Conservation (phyloP, 208 protist genomes). For the Crithidia fasciculata region DNA sequence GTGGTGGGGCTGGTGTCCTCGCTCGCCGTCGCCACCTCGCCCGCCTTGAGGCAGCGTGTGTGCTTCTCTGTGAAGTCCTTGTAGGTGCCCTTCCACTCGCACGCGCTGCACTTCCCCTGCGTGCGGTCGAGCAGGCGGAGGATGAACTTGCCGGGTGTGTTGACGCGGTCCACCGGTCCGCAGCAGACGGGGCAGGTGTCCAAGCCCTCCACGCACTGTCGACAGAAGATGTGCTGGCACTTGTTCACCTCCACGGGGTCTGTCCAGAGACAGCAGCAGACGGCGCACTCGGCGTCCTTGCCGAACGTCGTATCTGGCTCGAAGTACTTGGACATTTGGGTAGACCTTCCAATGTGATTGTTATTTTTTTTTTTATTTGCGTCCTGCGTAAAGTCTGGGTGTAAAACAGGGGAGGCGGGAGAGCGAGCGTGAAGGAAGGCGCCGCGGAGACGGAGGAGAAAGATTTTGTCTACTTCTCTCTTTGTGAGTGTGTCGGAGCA, state of each 20-base stretch:
- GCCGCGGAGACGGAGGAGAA: too few relatives aligned
- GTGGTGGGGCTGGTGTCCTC: conserved; percentile 4
- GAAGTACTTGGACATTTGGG: conserved; percentile 53
- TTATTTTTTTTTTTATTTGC: too few relatives aligned
- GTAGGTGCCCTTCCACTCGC: conserved; percentile 61
- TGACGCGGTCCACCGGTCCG: conserved; percentile 24
- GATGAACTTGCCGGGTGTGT: conserved; percentile 45
- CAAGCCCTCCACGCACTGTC: conserved; percentile 40
- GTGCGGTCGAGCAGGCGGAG: conserved; percentile 50
- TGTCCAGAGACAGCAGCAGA: conserved; percentile 52
- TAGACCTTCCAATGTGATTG: not conserved
- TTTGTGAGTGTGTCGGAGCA: too few relatives aligned
- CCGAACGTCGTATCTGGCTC: conserved; percentile 43
- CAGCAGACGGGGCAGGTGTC: conserved; percentile 58
- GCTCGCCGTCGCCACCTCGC: conserved; percentile 2
- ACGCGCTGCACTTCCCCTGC: conserved; percentile 53
- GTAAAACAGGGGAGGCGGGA: too few relatives aligned
- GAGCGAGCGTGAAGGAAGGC: too few relatives aligned
- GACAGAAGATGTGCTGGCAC: conserved; percentile 71
- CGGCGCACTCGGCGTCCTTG: conserved; percentile 49
- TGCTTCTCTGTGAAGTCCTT: conserved; percentile 58
- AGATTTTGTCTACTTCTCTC: too few relatives aligned
- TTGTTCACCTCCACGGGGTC: conserved; percentile 50
- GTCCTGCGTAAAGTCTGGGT: too few relatives aligned
- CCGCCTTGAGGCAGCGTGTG: conserved; percentile 32